A percentile compares a stretch with the other conserved stretches of the same genome.
Conservation (phyloP, 2,329 filamentous ascomycete genomes). For the Trichoderma harzianum region DNA sequence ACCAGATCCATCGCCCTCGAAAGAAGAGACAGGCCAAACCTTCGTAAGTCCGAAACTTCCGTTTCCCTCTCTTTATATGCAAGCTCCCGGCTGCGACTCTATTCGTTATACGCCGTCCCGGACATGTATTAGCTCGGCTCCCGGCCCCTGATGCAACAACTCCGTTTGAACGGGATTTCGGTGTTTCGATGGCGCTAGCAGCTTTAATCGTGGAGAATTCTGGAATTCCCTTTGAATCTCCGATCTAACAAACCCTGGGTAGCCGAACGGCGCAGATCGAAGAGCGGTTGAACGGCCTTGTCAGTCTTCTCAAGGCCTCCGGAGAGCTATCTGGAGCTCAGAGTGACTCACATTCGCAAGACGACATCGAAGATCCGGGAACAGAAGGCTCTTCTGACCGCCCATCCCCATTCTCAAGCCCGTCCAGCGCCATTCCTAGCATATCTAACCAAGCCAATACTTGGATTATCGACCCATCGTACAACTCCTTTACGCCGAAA, state of each 20-base stretch:
- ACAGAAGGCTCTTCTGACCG: constrained; percentile 4
- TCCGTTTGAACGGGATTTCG: constrained; percentile 6
- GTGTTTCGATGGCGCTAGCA: not conserved
- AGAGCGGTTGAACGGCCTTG: constrained; percentile 47
- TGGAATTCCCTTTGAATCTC: not conserved
- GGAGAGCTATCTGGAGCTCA: constrained; percentile 32
- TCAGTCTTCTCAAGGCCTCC: constrained; percentile 45
- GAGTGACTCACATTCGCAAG: not conserved
- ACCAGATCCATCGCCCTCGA: constrained; percentile 46
- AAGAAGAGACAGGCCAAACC: constrained; percentile 51
- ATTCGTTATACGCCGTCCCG: not conserved
- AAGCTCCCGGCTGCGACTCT: not conserved
- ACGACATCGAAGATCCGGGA: not conserved
- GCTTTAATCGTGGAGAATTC: not conserved
- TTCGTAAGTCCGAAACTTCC: constrained; percentile 40
- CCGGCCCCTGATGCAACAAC: not conserved
- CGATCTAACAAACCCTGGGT: not conserved
- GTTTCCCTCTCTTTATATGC: not conserved
- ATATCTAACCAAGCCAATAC: constrained; percentile 20
- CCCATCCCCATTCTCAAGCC: constrained; percentile 19
- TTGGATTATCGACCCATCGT: constrained; percentile 38
- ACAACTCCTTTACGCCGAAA: constrained; percentile 45
- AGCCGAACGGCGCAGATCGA: constrained; percentile 51
- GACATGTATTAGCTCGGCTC: not conserved
- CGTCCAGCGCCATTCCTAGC: constrained; percentile 20